Conservation (phyloP, 345 rosid species). For the Citrus glauca region DNA sequence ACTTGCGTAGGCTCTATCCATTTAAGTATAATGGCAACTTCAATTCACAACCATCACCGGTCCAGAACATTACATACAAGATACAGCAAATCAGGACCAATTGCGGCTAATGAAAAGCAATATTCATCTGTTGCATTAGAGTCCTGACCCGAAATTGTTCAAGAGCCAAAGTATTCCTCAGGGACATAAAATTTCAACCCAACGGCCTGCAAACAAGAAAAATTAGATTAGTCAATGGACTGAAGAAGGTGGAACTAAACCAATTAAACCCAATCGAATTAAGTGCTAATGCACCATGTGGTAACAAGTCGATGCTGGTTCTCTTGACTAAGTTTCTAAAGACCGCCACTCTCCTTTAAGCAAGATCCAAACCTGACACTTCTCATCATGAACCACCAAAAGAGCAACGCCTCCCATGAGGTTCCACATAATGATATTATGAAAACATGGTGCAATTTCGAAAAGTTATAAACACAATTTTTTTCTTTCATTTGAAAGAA, state of each 20-base stretch:
- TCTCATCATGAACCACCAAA: background rate
- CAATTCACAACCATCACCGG: background rate
- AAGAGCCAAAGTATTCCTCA: constrained; percentile 60
- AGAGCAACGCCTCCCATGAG: background rate
- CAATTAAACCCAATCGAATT: background rate
- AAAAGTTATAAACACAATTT: background rate
- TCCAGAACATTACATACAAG: background rate
- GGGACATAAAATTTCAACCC: constrained; percentile 73
- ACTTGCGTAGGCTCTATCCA: background rate
- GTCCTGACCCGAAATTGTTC: background rate
- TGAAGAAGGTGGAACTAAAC: background rate
- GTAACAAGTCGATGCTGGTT: background rate
- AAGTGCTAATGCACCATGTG: background rate
- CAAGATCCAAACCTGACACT: too few species aligned
- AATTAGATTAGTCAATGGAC: background rate
- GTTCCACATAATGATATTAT: background rate
- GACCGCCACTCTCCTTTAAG: background rate
- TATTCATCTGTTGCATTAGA: background rate
- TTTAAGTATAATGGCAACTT: background rate
- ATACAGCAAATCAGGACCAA: background rate
- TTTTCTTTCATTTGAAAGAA: too few species aligned
- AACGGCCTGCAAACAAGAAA: constrained; percentile 48
- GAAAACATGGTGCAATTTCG: background rate
- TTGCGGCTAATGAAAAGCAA: background rate
- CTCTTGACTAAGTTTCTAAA: background rate